Conservation (phyloP, 78 protist genomes). For the Dictyostelium firmibasis region DNA sequence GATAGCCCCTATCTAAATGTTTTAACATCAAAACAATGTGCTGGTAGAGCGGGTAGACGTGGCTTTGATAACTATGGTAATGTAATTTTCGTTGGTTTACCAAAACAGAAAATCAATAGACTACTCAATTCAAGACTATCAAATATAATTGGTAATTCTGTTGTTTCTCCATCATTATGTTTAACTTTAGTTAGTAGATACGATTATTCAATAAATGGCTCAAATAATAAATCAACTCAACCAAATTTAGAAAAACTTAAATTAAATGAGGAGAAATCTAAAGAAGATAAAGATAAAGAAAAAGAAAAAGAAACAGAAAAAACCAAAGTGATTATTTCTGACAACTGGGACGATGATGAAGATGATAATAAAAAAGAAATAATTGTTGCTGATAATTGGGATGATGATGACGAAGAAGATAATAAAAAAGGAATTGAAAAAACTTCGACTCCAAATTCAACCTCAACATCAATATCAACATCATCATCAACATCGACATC, state of each 20-base stretch:
- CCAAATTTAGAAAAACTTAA: not conserved
- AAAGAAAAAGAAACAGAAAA: not conserved
- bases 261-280: not conserved
- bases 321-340: not conserved
- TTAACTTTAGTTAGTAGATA: not conserved
- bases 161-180: conserved; percentile 12
- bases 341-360: not conserved
- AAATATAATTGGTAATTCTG: conserved; percentile 9
- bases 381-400: not conserved
- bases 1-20: conserved; percentile 79
- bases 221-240: not conserved
- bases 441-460: no score
- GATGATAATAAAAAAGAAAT: not conserved
- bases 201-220: conserved; percentile 1
- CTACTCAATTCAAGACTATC: conserved; percentile 51
- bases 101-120: not conserved
- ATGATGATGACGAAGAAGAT: not conserved
- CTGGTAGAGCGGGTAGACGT: conserved; percentile 96
- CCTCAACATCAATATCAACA: not conserved
- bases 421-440: not conserved
- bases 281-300: not conserved
- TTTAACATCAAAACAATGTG: conserved; percentile 88
- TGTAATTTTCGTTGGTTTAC: conserved; percentile 80
- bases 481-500: not conserved
- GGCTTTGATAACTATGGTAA: conserved; percentile 90